These are phyloP conservation scores for Lentinula aciculospora DNA, from an alignment of 768 basidiomycete species.

Conservation along the genomic window DNA sequence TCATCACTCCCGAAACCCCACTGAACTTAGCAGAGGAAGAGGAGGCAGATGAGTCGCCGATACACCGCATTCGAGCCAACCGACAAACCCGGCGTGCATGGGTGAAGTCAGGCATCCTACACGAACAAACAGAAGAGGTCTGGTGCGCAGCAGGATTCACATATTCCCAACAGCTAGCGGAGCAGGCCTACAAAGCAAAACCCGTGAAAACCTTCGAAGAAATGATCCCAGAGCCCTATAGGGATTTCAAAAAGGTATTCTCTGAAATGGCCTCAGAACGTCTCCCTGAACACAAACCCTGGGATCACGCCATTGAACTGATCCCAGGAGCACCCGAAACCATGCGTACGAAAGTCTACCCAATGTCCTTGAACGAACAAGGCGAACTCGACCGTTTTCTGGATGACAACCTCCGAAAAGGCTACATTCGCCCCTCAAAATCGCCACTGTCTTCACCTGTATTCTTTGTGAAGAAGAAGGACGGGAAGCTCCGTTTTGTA, in stretches of 20 bases:
- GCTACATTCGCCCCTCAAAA: slow-evolving; percentile 20
- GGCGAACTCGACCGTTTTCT: slow-evolving; percentile 6
- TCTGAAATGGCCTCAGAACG: slow-evolving; percentile 16
- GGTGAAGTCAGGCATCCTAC: neutral
- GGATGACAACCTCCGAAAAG: slow-evolving; percentile 6
- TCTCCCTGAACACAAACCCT: slow-evolving; percentile 19
- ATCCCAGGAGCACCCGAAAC: slow-evolving; percentile 19
- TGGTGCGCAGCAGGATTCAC: neutral
- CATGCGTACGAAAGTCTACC: slow-evolving; percentile 20
- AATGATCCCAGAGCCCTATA: slow-evolving; percentile 4
- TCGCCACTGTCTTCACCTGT: slow-evolving; percentile 9
- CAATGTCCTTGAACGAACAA: slow-evolving; percentile 21
- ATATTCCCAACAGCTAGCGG: neutral
- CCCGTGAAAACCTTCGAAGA: neutral
- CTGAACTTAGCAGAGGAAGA: neutral
- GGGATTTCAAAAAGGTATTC: slow-evolving; percentile 20
- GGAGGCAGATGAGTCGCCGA: neutral
- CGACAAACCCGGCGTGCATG: neutral
- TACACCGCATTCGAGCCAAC: neutral
- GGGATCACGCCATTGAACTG: slow-evolving; percentile 24
- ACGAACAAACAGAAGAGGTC: neutral
- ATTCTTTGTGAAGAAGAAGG: slow-evolving; percentile 22
- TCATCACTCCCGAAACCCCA: no score
- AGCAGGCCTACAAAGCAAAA: neutral
- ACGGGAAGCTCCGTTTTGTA: slow-evolving; percentile 18